Conservation (phyloP, 2,329 filamentous ascomycete genomes). For the Calonectria hawksworthii region DNA sequence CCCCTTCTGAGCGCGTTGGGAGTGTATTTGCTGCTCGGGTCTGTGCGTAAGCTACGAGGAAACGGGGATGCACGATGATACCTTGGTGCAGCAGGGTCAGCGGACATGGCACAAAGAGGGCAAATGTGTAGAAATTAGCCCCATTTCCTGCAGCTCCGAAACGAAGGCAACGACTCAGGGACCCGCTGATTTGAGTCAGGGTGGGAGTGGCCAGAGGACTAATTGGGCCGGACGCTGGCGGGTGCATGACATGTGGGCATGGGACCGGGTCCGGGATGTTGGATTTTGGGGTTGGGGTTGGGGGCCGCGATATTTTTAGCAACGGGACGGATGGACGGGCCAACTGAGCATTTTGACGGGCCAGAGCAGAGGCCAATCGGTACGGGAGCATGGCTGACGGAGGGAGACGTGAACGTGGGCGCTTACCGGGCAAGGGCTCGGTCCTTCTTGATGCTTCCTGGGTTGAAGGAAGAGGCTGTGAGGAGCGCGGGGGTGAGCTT, state of each 20-base stretch:
- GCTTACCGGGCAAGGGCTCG: constrained; percentile 8
- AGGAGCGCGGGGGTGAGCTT: background rate
- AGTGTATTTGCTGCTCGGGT: background rate
- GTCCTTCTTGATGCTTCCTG: background rate
- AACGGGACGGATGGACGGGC: constrained; percentile 26
- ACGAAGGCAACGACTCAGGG: constrained; percentile 20
- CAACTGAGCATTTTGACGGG: background rate
- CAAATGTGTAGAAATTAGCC: constrained; percentile 42
- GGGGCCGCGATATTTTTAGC: constrained; percentile 27
- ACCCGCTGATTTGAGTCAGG: constrained; percentile 8
- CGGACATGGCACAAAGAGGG: constrained; percentile 19
- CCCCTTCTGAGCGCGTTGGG: background rate
- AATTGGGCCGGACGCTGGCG: constrained; percentile 34
- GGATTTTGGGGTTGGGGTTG: constrained; percentile 15
- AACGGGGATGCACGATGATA: background rate
- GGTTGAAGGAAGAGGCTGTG: constrained; percentile 23
- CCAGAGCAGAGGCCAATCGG: background rate
- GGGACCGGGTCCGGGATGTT: constrained; percentile 22
- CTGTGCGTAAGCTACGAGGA: background rate
- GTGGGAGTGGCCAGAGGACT: constrained; percentile 10
- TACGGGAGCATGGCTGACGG: background rate
- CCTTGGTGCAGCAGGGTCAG: constrained; percentile 17
- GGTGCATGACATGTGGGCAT: constrained; percentile 38
- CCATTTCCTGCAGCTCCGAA: constrained; percentile 35
- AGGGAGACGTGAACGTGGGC: background rate